A percentile compares a stretch with the other conserved stretches of the same genome.
Evolutionary conservation across 106 monocot species (phyloP).

Genomic region (Gastrodia elata): DNA sequence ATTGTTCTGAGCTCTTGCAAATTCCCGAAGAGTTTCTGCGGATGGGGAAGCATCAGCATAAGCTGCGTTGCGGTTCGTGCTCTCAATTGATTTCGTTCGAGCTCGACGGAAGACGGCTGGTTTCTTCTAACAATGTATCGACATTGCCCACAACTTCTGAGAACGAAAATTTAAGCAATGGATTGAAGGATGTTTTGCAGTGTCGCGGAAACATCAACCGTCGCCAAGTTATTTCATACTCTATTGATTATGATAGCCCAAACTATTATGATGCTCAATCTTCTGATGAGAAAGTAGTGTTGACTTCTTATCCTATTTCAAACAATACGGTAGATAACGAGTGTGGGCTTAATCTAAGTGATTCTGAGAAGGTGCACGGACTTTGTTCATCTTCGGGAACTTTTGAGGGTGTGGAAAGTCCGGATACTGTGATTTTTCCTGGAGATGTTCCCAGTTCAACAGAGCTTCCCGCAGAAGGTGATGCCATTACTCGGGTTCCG

Average conservation of each 20-base stretch:
- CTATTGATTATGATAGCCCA: constrained; percentile 23
- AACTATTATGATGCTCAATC: constrained; percentile 15
- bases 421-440: constrained; percentile 35
- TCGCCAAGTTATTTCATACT: constrained; percentile 14
- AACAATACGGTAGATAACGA: constrained; percentile 41
- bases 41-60: constrained; percentile 28
- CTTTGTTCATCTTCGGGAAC: constrained; percentile 31
- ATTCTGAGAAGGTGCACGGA: constrained; percentile 42
- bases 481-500: constrained; percentile 30
- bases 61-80: constrained; percentile 73
- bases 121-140: constrained; percentile 17
- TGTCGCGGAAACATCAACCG: constrained; percentile 14
- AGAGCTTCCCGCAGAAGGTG: constrained; percentile 30
- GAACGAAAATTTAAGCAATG: constrained; percentile 10
- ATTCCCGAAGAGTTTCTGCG: constrained; percentile 36
- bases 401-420: constrained; percentile 34
- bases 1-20: constrained; percentile 72
- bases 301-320: constrained; percentile 33
- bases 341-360: constrained; percentile 31
- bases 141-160: constrained; percentile 11
- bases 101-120: constrained; percentile 46
- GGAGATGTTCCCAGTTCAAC: constrained; percentile 36
- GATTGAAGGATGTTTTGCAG: background rate
- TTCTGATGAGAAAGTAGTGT: constrained; percentile 47
- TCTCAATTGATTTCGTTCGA: constrained; percentile 49